Conservation (phyloP, 345 rosid genomes). For the Luvunga scandens region DNA sequence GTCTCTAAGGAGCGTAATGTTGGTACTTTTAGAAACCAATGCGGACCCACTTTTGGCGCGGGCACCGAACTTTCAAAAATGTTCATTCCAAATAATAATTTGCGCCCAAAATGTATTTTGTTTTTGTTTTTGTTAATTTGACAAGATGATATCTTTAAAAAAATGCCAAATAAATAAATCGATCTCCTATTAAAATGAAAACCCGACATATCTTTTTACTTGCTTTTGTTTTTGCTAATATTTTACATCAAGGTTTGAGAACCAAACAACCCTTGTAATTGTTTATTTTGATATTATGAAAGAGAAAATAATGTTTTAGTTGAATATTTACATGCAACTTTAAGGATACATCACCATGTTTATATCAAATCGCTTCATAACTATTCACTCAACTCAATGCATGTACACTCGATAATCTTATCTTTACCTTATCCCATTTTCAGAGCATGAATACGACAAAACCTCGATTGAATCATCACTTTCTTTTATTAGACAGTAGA, state of each 20-base stretch:
- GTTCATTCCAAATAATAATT: too few species aligned
- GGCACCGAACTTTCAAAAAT: constrained; percentile 2
- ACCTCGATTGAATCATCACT: constrained; percentile 26
- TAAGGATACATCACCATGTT: neutral
- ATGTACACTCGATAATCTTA: neutral
- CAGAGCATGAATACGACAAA: constrained; percentile 66
- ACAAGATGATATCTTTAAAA: too few species aligned
- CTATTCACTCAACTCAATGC: neutral
- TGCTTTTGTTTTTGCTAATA: too few species aligned
- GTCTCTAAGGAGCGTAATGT: constrained; percentile 11
- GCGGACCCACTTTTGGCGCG: neutral
- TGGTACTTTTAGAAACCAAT: neutral
- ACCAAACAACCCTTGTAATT: neutral
- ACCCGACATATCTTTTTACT: too few species aligned
- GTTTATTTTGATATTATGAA: neutral
- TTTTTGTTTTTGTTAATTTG: too few species aligned
- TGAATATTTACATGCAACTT: neutral
- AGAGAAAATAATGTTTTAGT: neutral
- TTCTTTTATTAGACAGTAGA: neutral
- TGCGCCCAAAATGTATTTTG: too few species aligned
- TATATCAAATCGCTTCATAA: neutral
- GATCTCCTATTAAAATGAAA: too few species aligned
- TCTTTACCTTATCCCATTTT: constrained; percentile 19
- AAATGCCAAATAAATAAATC: too few species aligned
- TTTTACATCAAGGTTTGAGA: too few species aligned